These are phyloP conservation scores for Naematelia aurantialba DNA, from an alignment of 768 basidiomycete genomes.

Conservation along the genomic window DNA sequence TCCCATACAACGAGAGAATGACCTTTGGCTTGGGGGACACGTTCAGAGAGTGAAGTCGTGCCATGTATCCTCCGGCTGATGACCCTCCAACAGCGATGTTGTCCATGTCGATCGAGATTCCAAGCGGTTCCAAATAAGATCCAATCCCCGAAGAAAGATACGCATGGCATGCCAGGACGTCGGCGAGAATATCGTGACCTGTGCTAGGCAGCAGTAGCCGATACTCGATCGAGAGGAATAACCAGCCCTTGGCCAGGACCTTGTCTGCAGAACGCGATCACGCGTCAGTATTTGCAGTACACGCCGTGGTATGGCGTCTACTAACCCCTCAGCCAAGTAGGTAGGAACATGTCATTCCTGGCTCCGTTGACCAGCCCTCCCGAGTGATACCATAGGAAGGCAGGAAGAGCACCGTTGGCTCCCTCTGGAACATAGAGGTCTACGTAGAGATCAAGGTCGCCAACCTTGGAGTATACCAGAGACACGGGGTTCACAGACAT, in stretches of 20 bases:
- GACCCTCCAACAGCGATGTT: neutral
- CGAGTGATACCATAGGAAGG: neutral
- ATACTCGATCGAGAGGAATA: neutral
- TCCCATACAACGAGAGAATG: neutral
- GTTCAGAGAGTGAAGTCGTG: neutral
- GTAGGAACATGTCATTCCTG: neutral
- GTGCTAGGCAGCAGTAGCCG: neutral
- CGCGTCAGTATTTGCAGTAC: neutral
- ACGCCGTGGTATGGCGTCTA: neutral
- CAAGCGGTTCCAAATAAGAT: neutral
- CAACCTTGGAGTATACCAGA: neutral
- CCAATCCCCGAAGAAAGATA: neutral
- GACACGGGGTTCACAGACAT: neutral
- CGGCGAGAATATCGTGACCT: neutral
- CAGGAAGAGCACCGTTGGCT: neutral
- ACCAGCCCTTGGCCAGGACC: neutral
- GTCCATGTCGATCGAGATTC: neutral
- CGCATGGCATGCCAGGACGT: neutral
- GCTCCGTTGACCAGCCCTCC: neutral
- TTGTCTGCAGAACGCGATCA: neutral
- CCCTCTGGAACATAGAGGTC: neutral
- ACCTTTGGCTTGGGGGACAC: neutral
- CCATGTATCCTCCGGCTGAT: neutral
- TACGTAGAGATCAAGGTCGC: neutral
- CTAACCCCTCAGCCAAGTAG: neutral